Evolutionary conservation across 78 protist genomes (phyloP), one percentile per base, ranked within the genome.

Genomic region (Dictyostelium purpureum): DNA sequence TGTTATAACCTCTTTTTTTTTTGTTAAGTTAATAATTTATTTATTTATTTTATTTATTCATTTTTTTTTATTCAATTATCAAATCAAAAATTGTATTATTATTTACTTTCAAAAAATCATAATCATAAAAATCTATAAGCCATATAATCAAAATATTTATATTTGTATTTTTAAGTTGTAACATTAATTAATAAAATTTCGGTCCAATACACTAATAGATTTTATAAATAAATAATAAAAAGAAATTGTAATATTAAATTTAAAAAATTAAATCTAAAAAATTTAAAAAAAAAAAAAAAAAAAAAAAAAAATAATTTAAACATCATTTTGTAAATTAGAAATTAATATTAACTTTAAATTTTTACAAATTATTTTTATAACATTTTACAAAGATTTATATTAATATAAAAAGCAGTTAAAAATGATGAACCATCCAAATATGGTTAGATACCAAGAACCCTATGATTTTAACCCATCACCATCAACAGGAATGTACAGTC

Each of bases 401-500:
- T 3, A 14, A 47, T 33, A 33, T 21, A 19, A 12, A 51, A 28
- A n/a, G n/a, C n/a, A n/a, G n/a, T n/a, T 7, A 12, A 57, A 47
- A 28, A 37, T 26, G 65, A 79, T 79, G 74, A 79, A 79, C 43
- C 56, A 42, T 28, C 73, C 59, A 19, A 38, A 49, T 28, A 51
- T 79, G 45, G 45, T 42, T 26, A 52, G 88, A n/a, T 79, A 79
- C 63, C 89, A 71, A 51, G 89, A 77, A 21, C 76, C 76, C 11
- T 80, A 67, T 35, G 88, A 79, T 38, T 79, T 59, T 45, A 33
- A 45, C 11, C 49, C 89, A 43, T 67, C 89, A n/a, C 76, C 78
- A 51, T 67, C 89, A 14, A 77, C 89, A 12, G 45, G 31, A 6
- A 59, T 80, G 56, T 80, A 80, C 49, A 61, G 57, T 14, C 89